phyloP scores from a whole-genome alignment of 257 asterid species.

The Solanum pinnatisectum region DNA sequence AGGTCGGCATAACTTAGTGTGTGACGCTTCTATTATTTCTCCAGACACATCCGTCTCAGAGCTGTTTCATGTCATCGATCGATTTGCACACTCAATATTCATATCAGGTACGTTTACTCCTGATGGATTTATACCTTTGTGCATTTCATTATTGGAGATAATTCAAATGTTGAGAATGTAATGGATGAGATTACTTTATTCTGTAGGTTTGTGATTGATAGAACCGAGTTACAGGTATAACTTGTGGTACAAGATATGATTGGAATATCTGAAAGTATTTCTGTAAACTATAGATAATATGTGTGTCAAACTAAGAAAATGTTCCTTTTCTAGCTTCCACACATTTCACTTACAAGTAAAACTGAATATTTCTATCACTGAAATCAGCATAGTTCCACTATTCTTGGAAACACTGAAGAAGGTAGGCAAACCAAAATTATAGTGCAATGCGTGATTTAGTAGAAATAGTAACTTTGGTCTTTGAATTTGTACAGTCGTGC shows the following conservation, averaged over 20 bases:
- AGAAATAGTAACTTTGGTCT: not conserved
- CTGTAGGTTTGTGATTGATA: not conserved
- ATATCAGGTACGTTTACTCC: slow-evolving; percentile 25
- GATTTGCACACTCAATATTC: slow-evolving; percentile 41
- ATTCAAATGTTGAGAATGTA: not conserved
- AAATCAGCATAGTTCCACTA: not conserved
- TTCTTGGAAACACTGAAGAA: not conserved
- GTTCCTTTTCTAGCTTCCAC: not conserved
- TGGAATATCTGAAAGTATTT: not conserved
- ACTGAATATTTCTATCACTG: not conserved
- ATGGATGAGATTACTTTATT: not conserved
- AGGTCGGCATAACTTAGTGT: not conserved
- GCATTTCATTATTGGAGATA: not conserved
- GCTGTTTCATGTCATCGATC: slow-evolving; percentile 46
- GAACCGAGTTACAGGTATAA: not conserved
- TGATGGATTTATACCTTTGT: not conserved
- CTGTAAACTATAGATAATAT: not conserved
- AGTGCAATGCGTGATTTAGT: not conserved
- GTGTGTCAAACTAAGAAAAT: not conserved
- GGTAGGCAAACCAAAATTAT: not conserved
- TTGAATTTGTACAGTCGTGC: not conserved
- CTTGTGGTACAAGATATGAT: not conserved
- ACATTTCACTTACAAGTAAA: not conserved
- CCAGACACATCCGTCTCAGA: slow-evolving; percentile 50
- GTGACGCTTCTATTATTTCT: not conserved